phyloP scores from a whole-genome alignment of 2,329 filamentous ascomycete genomes.

The Fusarium sambucinum region DNA sequence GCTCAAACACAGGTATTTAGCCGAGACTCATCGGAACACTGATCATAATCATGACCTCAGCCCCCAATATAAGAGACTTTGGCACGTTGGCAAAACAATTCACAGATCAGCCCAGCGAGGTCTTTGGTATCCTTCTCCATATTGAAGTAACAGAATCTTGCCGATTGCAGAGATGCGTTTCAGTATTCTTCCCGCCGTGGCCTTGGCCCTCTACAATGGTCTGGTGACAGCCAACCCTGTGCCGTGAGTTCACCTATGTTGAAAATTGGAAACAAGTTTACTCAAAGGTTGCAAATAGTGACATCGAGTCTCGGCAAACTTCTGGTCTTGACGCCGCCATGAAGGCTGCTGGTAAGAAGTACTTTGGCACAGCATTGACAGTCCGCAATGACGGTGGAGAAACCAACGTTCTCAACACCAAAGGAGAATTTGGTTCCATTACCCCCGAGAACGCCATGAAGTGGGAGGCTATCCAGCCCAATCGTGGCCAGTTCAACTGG shows the following conservation, averaged over 20 bases:
- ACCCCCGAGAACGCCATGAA: slow-evolving; percentile 29
- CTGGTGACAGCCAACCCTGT: slow-evolving; percentile 13
- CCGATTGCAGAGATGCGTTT: slow-evolving; percentile 20
- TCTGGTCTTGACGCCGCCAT: slow-evolving; percentile 15
- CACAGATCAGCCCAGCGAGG: not conserved
- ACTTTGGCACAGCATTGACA: slow-evolving; percentile 23
- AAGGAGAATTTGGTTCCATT: slow-evolving; percentile 10
- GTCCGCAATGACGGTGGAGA: slow-evolving; percentile 9
- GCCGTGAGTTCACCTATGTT: not conserved
- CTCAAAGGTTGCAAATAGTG: not conserved
- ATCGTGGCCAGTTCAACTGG: slow-evolving; percentile 27
- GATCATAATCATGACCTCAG: not conserved
- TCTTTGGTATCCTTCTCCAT: not conserved
- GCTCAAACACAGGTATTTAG: not conserved
- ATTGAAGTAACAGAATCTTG: not conserved
- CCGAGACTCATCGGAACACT: not conserved
- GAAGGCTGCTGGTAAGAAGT: slow-evolving; percentile 20
- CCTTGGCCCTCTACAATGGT: slow-evolving; percentile 12
- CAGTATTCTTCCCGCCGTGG: slow-evolving; percentile 11
- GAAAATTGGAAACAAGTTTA: fast-evolving
- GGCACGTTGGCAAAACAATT: fast-evolving
- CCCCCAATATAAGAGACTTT: not conserved
- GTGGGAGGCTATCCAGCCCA: slow-evolving; percentile 22
- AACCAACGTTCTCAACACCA: slow-evolving; percentile 15
- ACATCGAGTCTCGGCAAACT: slow-evolving; percentile 2